These are phyloP conservation scores for Mayamaea pseudoterrestris DNA, from an alignment of 108 stramenopile genomes.

Conservation along the genomic window DNA sequence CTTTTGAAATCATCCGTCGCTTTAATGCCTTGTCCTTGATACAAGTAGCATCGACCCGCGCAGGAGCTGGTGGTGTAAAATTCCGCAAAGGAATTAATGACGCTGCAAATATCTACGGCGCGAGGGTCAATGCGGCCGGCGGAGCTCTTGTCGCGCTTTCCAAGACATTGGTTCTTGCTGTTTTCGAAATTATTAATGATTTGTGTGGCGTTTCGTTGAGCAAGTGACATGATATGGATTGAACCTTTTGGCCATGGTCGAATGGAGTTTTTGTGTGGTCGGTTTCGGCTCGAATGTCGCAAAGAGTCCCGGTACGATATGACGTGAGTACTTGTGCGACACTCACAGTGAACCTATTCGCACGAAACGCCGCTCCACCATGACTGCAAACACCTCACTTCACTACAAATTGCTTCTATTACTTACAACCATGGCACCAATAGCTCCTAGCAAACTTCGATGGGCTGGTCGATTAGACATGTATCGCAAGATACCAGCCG, in stretches of 20 bases:
- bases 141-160: constrained; percentile 74
- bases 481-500: constrained; percentile 77
- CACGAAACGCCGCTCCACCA: no score
- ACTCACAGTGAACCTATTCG: no score
- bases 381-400: no score
- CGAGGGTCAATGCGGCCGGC: constrained; percentile 74
- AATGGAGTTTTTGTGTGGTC: no score
- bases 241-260: not conserved
- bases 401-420: no score
- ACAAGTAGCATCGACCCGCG: constrained; percentile 72
- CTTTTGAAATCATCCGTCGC: constrained; percentile 36
- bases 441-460: no score
- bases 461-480: constrained; percentile 61
- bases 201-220: not conserved
- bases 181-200: constrained; percentile 61
- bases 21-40: constrained; percentile 72
- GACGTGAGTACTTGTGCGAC: no score
- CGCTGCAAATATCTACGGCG: constrained; percentile 69
- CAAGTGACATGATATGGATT: not conserved
- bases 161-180: constrained; percentile 52
- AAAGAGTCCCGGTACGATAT: no score
- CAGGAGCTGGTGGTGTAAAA: constrained; percentile 64
- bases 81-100: constrained; percentile 57
- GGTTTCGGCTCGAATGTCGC: no score
- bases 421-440: no score